Evolutionary conservation across 2,329 filamentous ascomycete genomes (phyloP), one percentile per base, ranked within the genome.

Genomic region (Stemphylium beticola): DNA sequence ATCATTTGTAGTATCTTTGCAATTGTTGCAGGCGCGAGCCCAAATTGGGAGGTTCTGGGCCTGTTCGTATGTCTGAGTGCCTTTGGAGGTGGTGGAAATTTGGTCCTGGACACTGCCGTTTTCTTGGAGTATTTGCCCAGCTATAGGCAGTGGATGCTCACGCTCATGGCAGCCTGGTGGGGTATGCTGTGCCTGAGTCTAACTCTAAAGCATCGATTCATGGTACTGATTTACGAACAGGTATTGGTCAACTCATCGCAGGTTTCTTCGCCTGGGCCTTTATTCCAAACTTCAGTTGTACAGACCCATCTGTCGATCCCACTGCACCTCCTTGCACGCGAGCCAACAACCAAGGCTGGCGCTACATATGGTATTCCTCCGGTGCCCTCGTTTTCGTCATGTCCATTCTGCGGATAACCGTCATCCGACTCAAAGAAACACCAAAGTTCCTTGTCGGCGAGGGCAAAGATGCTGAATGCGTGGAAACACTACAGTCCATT

Each of bases 21-120:
- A 26, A 84, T 90, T 49, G 76, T 89, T 0, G 88, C 87, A 0
- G 89, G 88, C 4, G 85, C 83, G 1, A 82, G 85, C 54, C 88
- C 88, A 1, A 88, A 81, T 58, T 92, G 87, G 86, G 75, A 82
- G 2, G 82, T 83, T 0, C 78, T 91, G 11, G 86, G 84, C 0
- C 72, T 88, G 18, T 89, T 90, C 65, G 81, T 88, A 26, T 82
- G 82, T 11, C 71, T 90, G 38, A 77, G 84, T 29, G 82, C 85
- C 2, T 90, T 90, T 59, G 87, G 87, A 1, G 83, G 78, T 1
- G 87, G 87, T 11, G 87, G 81, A 3, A 88, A 87, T 60, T 72
- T 89, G 17, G 83, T 89, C 0, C 74, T 89, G 1, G 86, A 88
- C 59, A 87, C 85, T 0, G 81, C 83, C 0, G 81, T 85, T 0